Evolutionary conservation across 1,284 basidiomycete genomes (phyloP), one percentile per base, ranked within the genome.

Genomic region (Cutaneotrichosporon sp.): DNA sequence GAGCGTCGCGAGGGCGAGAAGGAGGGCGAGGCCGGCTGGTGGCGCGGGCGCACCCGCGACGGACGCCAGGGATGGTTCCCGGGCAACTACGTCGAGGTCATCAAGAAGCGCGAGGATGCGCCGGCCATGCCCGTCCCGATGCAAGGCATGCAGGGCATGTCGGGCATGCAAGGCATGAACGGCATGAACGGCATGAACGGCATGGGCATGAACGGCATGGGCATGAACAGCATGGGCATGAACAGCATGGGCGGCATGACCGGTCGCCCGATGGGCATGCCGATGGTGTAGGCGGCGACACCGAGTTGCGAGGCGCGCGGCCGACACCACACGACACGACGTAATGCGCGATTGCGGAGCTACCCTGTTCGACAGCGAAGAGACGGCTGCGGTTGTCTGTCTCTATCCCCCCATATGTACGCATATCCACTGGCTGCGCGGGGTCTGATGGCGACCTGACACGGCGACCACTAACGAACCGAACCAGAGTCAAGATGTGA

Each of bases 41-140:
- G 95, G 94, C 89, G 89, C 76, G 95, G 95, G 0, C 83, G 95
- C 55, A 95, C 92, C 64, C 84, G 95, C 61, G 95, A 99, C 70
- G 97, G 95, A 0, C 84, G 89, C 65, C 89, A 92, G 69, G 95
- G 95, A 0, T 99, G 94, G 94, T 97, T 99, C 85, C 95, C 95
- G 1, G 87, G 84, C 67, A 95, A 91, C 70, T 95, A 89, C 85
- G 91, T 66, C 56, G 65, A 66, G 61, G 61, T 63, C 7, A 66
- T 66, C 54, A 63, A 66, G 61, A 66, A 66, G 61, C 65, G 65
- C 43, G 65, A 66, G 31, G 49, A 29, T 29, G 57, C 47, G 4
- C 47, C 47, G 27, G 25, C 13, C 18, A 50, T 27, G 27, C 27
- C 47, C 10, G 25, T 29, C 14, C 47, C 45, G 20, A 46, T 46